phyloP scores from a whole-genome alignment of 768 basidiomycete species.

The Amanita rubescens region DNA sequence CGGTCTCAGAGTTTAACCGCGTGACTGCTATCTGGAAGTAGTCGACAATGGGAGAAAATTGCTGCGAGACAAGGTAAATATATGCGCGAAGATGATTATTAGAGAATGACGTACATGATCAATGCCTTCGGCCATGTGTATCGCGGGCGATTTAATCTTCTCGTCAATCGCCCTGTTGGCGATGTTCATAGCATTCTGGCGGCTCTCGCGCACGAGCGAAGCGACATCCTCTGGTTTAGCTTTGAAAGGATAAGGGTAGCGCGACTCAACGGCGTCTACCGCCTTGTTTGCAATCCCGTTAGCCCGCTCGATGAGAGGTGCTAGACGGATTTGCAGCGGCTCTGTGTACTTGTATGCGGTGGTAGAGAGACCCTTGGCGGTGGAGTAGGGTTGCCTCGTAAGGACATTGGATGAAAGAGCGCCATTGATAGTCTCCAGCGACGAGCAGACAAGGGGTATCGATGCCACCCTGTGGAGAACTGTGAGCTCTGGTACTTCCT shows the following conservation, averaged over 20 bases:
- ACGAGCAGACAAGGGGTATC: constrained; percentile 67
- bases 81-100: constrained; percentile 13
- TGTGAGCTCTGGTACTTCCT: constrained; percentile 45
- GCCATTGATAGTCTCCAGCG: constrained; percentile 50
- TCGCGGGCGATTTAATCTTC: constrained; percentile 55
- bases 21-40: constrained; percentile 54
- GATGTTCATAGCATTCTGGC: constrained; percentile 37
- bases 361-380: constrained; percentile 53
- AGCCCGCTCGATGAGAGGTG: constrained; percentile 55
- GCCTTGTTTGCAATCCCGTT: constrained; percentile 69
- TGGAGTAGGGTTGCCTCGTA: constrained; percentile 58
- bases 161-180: constrained; percentile 63
- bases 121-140: constrained; percentile 55
- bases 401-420: constrained; percentile 52
- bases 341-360: constrained; percentile 56
- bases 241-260: constrained; percentile 72
- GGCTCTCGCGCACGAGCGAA: constrained; percentile 48
- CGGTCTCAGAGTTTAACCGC: constrained; percentile 38
- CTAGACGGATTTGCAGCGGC: constrained; percentile 58
- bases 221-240: constrained; percentile 66
- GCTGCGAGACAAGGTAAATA: constrained; percentile 28
- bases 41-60: constrained; percentile 69
- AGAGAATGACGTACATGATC: constrained; percentile 50
- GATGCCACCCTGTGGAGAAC: constrained; percentile 56
- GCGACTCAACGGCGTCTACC: constrained; percentile 63